Percentiles rank a stretch among this genome's conserved stretches.
Conservation (phyloP, 345 rosid genomes). For the Acer campestre region DNA sequence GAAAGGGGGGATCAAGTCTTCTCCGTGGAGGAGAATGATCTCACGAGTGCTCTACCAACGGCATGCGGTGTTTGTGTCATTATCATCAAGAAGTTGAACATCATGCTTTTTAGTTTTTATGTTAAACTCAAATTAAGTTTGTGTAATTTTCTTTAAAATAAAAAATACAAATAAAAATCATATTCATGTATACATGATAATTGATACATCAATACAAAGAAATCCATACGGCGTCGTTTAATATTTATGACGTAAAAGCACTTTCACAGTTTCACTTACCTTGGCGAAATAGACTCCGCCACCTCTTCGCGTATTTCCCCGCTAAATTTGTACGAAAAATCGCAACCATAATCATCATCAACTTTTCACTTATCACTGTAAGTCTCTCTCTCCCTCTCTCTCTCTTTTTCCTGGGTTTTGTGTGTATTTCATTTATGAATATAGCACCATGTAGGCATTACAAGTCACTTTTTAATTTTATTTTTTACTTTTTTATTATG, state of each 20-base stretch:
- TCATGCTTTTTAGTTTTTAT: too few relatives aligned
- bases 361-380: neutral
- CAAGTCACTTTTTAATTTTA: neutral
- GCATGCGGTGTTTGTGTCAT: too few relatives aligned
- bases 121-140: too few relatives aligned
- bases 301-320: neutral
- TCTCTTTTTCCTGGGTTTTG: neutral
- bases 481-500: neutral
- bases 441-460: neutral
- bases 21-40: too few relatives aligned
- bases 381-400: neutral
- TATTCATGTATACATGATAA: neutral
- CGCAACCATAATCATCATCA: neutral
- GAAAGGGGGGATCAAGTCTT: too few relatives aligned
- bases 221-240: neutral
- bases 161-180: neutral
- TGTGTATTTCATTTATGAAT: neutral
- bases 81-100: too few relatives aligned
- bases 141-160: too few relatives aligned
- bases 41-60: too few relatives aligned
- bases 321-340: conserved; percentile 10
- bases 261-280: neutral
- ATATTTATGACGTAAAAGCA: neutral
- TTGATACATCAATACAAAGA: too few relatives aligned
- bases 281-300: neutral